Percentiles rank a stretch among this genome's conserved stretches.
Evolutionary conservation across 306 rosid species (phyloP).

Genomic region (Cucurbita moschata): DNA sequence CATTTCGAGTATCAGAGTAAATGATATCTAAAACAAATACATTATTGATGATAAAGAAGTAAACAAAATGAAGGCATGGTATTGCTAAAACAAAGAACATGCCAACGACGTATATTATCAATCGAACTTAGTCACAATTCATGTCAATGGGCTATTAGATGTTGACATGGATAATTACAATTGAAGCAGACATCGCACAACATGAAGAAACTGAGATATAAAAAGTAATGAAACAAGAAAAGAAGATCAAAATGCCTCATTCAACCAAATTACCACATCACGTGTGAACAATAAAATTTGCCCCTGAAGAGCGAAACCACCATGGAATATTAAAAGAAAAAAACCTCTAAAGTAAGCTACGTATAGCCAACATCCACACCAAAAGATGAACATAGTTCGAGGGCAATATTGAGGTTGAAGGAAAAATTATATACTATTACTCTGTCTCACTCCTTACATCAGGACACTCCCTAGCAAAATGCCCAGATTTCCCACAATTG

Average conservation of each 20-base stretch:
- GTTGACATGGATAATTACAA: background rate
- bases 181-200: background rate
- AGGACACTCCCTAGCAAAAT: slow-evolving; percentile 65
- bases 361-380: slow-evolving; percentile 18
- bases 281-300: slow-evolving; percentile 17
- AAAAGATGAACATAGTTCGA: slow-evolving; percentile 12
- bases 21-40: background rate
- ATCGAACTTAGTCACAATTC: background rate
- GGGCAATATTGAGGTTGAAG: slow-evolving; percentile 4
- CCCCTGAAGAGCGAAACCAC: slow-evolving; percentile 11
- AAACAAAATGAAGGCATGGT: background rate
- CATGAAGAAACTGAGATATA: background rate
- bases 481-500: slow-evolving; percentile 43
- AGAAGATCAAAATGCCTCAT: slow-evolving; percentile 4
- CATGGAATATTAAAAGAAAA: slow-evolving; percentile 6
- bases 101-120: background rate
- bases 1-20: background rate
- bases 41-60: background rate
- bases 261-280: slow-evolving; percentile 14
- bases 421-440: slow-evolving; percentile 26
- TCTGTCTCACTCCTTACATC: slow-evolving; percentile 16
- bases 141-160: background rate
- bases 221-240: background rate
- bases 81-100: background rate
- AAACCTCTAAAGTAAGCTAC: slow-evolving; percentile 18